Evolutionary conservation across 2,329 filamentous ascomycete genomes (phyloP).

Genomic region (Fusarium graminum): DNA sequence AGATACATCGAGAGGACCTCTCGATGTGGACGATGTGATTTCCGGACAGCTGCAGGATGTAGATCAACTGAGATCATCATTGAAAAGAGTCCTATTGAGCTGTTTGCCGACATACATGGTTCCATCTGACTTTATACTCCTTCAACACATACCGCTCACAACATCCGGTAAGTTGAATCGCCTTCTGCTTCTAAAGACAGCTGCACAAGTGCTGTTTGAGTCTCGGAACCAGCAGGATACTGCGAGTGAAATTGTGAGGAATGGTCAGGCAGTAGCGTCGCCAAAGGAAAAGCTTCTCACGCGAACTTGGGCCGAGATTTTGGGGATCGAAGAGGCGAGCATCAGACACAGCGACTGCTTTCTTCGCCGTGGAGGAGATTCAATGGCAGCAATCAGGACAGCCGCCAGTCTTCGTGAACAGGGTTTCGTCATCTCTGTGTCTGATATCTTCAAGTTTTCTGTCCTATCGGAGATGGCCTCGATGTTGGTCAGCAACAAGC

Average conservation of each 20-base stretch:
- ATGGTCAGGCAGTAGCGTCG: background rate
- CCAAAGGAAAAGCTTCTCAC: background rate
- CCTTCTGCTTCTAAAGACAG: background rate
- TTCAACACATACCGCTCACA: slow-evolving; percentile 6
- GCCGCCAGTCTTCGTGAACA: background rate
- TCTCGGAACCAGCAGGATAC: background rate
- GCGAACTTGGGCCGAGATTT: background rate
- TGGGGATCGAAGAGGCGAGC: background rate
- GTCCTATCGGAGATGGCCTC: background rate
- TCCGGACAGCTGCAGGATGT: background rate
- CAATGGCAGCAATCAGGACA: slow-evolving; percentile 1
- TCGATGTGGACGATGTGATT: background rate
- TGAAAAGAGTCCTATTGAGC: background rate
- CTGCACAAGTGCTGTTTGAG: background rate
- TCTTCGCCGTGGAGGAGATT: slow-evolving; percentile 4
- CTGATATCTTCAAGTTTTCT: slow-evolving; percentile 7
- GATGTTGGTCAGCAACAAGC: background rate
- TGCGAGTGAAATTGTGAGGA: background rate
- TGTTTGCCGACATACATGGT: slow-evolving; percentile 3
- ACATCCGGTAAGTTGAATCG: slow-evolving; percentile 9
- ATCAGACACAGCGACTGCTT: background rate
- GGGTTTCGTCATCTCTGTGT: background rate
- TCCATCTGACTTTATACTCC: background rate
- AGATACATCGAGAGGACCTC: background rate
- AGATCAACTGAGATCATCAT: background rate